These are phyloP conservation scores for Antrodiella citrinella DNA, from an alignment of 768 basidiomycete species.

Conservation along the genomic window DNA sequence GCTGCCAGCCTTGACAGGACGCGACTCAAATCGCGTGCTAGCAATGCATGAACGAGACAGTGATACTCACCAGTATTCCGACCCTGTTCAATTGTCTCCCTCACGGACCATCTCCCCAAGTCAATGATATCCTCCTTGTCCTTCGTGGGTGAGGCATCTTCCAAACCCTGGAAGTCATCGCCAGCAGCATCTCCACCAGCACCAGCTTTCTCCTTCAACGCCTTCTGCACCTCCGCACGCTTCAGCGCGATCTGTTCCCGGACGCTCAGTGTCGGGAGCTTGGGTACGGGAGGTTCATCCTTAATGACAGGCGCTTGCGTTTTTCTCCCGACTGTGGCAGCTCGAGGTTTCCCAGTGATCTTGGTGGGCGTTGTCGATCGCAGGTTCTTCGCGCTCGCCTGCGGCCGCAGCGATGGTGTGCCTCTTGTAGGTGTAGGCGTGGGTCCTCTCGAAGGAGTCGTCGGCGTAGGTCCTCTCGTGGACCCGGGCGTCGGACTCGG, in stretches of 20 bases:
- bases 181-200: constrained; percentile 17
- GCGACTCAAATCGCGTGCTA: not conserved
- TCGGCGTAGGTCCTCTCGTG: too few relatives aligned
- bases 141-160: constrained; percentile 37
- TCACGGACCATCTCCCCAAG: constrained; percentile 57
- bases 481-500: constrained; percentile 3
- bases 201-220: constrained; percentile 18
- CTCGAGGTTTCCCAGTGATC: not conserved
- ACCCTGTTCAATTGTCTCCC: constrained; percentile 71
- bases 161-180: constrained; percentile 34
- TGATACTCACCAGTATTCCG: constrained; percentile 61
- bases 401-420: constrained; percentile 11
- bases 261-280: constrained; percentile 37
- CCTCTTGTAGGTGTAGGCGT: constrained; percentile 6
- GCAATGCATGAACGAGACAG: not conserved
- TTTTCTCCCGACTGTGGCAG: not conserved
- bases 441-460: too few relatives aligned
- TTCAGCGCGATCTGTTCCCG: constrained; percentile 75
- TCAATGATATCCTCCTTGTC: constrained; percentile 31
- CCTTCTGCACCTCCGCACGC: constrained; percentile 72
- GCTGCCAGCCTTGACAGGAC: constrained; percentile 1
- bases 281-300: constrained; percentile 22
- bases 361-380: constrained; percentile 6
- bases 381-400: constrained; percentile 15
- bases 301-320: constrained; percentile 9